A percentile compares a stretch with the other conserved stretches of the same genome.
Conservation (phyloP, 352 stramenopile genomes). For the Globisporangium megalacanthum region DNA sequence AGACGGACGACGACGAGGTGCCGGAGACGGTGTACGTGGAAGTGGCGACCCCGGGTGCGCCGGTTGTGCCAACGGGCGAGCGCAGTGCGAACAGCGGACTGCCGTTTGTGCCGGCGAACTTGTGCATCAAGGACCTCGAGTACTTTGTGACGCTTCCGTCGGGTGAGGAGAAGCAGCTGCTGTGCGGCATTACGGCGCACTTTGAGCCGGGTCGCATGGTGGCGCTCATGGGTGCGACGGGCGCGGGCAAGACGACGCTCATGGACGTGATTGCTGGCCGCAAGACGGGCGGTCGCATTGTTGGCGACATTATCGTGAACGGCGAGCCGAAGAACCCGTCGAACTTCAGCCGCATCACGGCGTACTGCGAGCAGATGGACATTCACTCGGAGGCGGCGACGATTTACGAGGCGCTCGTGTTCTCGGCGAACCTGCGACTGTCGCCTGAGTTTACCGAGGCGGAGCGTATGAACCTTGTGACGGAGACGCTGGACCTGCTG, state of each 20-base stretch:
- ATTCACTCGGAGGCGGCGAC: constrained; percentile 77
- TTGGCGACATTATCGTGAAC: constrained; percentile 81
- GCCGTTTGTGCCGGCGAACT: constrained; percentile 22
- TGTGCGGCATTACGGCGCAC: constrained; percentile 31
- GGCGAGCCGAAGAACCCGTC: constrained; percentile 39
- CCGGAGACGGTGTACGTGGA: not conserved
- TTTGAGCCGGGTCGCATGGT: constrained; percentile 44
- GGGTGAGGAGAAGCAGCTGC: constrained; percentile 26
- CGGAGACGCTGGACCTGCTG: constrained; percentile 49
- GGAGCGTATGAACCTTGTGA: constrained; percentile 43
- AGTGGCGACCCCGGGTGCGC: not conserved
- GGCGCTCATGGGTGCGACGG: constrained; percentile 60
- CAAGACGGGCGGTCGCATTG: constrained; percentile 46
- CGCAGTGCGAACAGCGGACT: not conserved
- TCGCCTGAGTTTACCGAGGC: constrained; percentile 31
- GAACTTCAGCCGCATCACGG: constrained; percentile 46
- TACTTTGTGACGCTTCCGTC: constrained; percentile 43
- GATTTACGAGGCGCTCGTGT: constrained; percentile 80
- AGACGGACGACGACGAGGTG: constrained; percentile 1
- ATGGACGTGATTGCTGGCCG: constrained; percentile 46
- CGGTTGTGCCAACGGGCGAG: constrained; percentile 2
- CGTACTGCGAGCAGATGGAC: constrained; percentile 84
- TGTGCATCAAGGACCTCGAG: constrained; percentile 24
- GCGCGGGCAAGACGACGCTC: constrained; percentile 53
- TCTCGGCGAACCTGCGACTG: constrained; percentile 87